Conservation (phyloP, 306 rosid genomes). For the Sophora flavescens region DNA sequence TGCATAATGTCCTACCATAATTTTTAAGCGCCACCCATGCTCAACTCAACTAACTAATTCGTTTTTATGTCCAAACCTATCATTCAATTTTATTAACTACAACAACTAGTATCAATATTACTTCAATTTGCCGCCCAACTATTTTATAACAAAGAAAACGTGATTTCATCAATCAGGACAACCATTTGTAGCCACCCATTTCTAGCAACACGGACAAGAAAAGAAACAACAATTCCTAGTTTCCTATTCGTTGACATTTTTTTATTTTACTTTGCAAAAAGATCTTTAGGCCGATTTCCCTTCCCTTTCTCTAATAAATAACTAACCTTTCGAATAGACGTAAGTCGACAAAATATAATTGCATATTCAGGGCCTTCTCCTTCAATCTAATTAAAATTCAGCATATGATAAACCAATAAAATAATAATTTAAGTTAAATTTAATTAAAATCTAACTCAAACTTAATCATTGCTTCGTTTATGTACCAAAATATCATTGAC, state of each 20-base stretch:
- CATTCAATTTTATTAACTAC: conserved; percentile 16
- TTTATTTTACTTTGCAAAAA: background rate
- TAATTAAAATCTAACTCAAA: background rate
- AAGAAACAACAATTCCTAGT: conserved; percentile 4
- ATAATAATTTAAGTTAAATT: background rate
- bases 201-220: conserved; percentile 17
- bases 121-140: conserved; percentile 53
- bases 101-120: background rate
- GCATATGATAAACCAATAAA: background rate
- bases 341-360: conserved; percentile 12
- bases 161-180: conserved; percentile 31
- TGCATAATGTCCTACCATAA: conserved; percentile 2
- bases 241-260: conserved; percentile 43
- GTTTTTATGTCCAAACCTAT: background rate
- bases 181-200: conserved; percentile 47
- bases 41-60: conserved; percentile 23
- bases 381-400: background rate
- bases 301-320: conserved; percentile 15
- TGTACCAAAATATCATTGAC: background rate
- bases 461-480: background rate
- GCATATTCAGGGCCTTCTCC: background rate
- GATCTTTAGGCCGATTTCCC: background rate
- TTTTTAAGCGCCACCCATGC: conserved; percentile 25
- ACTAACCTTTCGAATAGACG: conserved; percentile 7
- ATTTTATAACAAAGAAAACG: conserved; percentile 21